Conservation (phyloP, 2,329 filamentous ascomycete genomes). For the Claviceps sp. region DNA sequence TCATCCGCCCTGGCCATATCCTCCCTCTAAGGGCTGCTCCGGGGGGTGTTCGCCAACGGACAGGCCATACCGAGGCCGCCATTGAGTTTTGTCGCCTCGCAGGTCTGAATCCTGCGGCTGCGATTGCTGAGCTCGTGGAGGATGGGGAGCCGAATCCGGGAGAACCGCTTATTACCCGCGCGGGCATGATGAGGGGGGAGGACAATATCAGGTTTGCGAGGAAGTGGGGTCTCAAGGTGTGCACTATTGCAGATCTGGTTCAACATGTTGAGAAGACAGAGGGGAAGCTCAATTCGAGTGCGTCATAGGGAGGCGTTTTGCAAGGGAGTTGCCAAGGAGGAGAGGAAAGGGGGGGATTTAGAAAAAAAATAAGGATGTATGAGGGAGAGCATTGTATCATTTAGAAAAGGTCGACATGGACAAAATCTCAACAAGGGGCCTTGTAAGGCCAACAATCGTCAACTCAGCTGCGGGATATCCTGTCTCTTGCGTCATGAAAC, state of each 20-base stretch:
- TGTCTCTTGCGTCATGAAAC: too few species aligned
- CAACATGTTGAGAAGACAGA: conserved; percentile 65
- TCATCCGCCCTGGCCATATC: conserved; percentile 80
- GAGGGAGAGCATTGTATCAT: too few species aligned
- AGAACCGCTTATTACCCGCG: conserved; percentile 46
- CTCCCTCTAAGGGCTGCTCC: conserved; percentile 67
- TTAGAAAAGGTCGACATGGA: neutral
- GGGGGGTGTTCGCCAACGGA: conserved; percentile 68
- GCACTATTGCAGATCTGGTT: conserved; percentile 87
- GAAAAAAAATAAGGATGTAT: neutral
- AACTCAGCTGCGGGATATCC: too few species aligned
- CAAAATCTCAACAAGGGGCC: neutral
- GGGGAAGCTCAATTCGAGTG: conserved; percentile 35
- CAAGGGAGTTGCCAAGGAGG: neutral
- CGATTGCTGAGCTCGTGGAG: conserved; percentile 85
- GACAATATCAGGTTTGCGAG: conserved; percentile 78
- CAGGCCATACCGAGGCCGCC: conserved; percentile 87
- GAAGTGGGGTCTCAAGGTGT: conserved; percentile 81
- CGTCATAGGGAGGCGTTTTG: conserved; percentile 11
- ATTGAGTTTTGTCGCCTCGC: conserved; percentile 81
- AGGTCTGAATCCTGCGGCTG: conserved; percentile 62
- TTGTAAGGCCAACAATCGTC: too few species aligned
- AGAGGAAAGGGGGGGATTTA: neutral
- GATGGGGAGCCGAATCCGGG: conserved; percentile 65
- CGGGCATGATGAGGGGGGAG: conserved; percentile 88